Base-by-base conservation (phyloP, 345 rosid genomes). In the Isatis tinctoria region DNA sequence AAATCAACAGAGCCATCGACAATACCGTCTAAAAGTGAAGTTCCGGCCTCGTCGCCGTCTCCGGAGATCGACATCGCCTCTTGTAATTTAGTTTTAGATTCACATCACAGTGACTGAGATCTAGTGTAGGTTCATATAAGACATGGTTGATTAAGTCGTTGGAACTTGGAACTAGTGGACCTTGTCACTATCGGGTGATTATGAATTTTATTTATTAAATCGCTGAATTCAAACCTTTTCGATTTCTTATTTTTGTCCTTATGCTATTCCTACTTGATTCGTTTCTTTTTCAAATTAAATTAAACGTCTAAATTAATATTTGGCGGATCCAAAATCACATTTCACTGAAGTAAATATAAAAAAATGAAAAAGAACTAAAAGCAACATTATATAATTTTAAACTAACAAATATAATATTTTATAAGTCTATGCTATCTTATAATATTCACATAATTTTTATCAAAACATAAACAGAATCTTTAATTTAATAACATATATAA, bases 1-100 rank as follows among this genome's bases (percentile, higher is more conserved):
- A 53, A 43, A 33, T 73, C 77, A 14, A 64, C 63, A 14, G 65
- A 51, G 12, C 37, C 8, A 10, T 27, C 47, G 33, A 73, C 47
- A 0, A 10, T 10, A 32, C 6, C 47, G 12, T 27, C 6, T 52
- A 24, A 14, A 20, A 53, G 64, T 41, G 53, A 48, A 48, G 60
- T 67, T 45, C 37, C 77, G 10, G 80, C 24, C 24, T 70, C 58
- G 2, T 18, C 11, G n/a, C 7, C 49, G 44, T 1, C 48, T 2
- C 8, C 26, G 6, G 33, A 37, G 32, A 48, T 60, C 39, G 68
- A 49, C 75, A 72, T 72, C 3, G 67, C 13, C 13, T 5, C 30
- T 28, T 28, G 8, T 18, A 26, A 28, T 67, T 26, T 24, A 14
- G 47, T 51, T 24, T 10, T 8, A 36, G 47, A 33, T 10, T 66